Base-by-base conservation (phyloP, 225 moss, liverwort and hornwort species). In the Rhytidiadelphus loreus region DNA sequence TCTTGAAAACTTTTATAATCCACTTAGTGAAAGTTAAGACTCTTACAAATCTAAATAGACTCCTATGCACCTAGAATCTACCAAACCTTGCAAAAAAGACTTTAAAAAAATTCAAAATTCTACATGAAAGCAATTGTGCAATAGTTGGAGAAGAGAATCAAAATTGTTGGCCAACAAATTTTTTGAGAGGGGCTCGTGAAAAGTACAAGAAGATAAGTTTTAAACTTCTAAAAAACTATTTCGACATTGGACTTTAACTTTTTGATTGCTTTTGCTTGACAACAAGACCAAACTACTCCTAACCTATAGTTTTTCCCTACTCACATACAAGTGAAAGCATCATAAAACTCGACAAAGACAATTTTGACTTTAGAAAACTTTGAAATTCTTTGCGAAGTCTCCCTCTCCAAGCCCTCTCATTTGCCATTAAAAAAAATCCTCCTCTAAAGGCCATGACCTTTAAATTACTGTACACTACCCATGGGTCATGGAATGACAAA, bases 131-230 rank as follows among this genome's bases (percentile, higher is more conserved):
- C 6, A 11, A 44, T 0, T 30, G 7, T 48, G 5, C 19, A 74
- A 12, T 32, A 48, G 0, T 30, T 30, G 1, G 33, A 75, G 5
- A 33, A 0, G 1, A 8, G 0, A 76, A 22, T 5, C 5, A 50
- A 32, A 50, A 50, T 8, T 75, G 2, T 32, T 7, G 2, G 2
- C 0, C 0, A 0, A 9, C 0, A 32, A 41, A 0, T 0, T 8
- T 30, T 75, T 21, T 7, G 20, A 32, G 5, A 50, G 0, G 8
- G 73, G 20, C 12, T 50, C 0, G 0, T 50, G 18, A 32, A 21
- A 75, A 20, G 4, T 1, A 20, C 0, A 0, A 1, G 4, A 50
- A 50, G 2, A 3, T 5, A 50, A 21, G 0, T 75, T 22, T 33
- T 0, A 1, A 13, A 76, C 75, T 74, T 33, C 0, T 0, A 7